Base-by-base conservation (phyloP, 2,329 filamentous ascomycete genomes). In the Penicillium sclerotiorum region DNA sequence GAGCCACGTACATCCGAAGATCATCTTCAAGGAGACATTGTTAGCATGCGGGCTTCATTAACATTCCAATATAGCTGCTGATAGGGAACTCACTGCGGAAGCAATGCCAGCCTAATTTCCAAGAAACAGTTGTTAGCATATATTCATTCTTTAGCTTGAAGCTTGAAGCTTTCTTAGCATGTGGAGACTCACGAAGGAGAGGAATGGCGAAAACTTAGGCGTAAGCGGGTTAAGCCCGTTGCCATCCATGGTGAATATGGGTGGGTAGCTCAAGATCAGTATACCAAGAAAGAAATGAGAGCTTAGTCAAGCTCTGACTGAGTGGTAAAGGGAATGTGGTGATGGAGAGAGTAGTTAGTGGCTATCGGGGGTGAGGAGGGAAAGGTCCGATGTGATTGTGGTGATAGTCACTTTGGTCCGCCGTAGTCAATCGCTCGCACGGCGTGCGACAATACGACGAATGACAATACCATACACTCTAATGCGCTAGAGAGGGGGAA, bases 181-280 rank as follows among this genome's bases (percentile, higher is more conserved):
- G 12, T 40, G 30, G 43, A 22, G 18, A 77, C 79, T 70, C 73
- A 84, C 82, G 80, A 87, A 86, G 69, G 84, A 84, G 65, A 87
- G 78, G 75, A 87, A 87, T 40, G 83, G 83, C 64, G 84, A 83
- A 64, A 86, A 86, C 70, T 81, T 82, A 58, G 84, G 84, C 49
- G 82, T 72, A 54, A 78, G 70, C 52, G 84, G 84, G 49, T 82
- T 72, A 54, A 78, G 70, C 52, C 81, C 78, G 55, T 74, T 80
- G 53, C 73, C 72, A 40, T 68, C 66, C 72, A 76, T 75, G 52
- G n/a, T n/a, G n/a, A n/a, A n/a, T n/a, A 50, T 73, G 63, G 60
- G 36, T 37, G 15, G n/a, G 13, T n/a, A n/a, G n/a, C n/a, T n/a
- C n/a, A n/a, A n/a, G n/a, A n/a, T n/a, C n/a, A n/a, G n/a, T n/a